phyloP scores from a whole-genome alignment of 768 basidiomycete species.

The Leccinum arenicola region DNA sequence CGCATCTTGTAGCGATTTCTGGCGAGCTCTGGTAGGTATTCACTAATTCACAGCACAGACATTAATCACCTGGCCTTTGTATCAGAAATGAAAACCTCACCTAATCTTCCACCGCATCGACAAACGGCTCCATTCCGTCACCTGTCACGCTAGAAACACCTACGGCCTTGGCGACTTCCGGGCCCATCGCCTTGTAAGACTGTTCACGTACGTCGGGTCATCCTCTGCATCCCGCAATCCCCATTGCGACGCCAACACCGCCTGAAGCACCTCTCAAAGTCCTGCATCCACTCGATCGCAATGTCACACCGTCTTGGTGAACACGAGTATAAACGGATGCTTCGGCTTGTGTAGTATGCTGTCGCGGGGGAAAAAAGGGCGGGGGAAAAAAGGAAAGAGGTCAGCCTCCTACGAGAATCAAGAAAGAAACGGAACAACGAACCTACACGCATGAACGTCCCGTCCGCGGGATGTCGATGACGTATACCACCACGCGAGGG shows the following conservation, averaged over 20 bases:
- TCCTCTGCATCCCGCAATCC: slow-evolving; percentile 73
- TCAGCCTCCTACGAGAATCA: neutral
- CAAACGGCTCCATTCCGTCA: slow-evolving; percentile 60
- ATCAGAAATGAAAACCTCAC: slow-evolving; percentile 44
- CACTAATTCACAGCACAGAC: too few relatives aligned
- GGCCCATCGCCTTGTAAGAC: slow-evolving; percentile 72
- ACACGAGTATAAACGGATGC: neutral
- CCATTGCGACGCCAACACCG: slow-evolving; percentile 70
- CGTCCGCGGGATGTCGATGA: slow-evolving; percentile 95
- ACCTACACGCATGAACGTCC: slow-evolving; percentile 99
- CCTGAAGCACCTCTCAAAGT: slow-evolving; percentile 62
- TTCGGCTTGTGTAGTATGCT: slow-evolving; percentile 98
- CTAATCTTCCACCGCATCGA: slow-evolving; percentile 86
- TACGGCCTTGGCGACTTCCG: slow-evolving; percentile 65
- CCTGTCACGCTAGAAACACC: slow-evolving; percentile 96
- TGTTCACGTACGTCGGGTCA: slow-evolving; percentile 97
- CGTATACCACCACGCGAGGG: slow-evolving; percentile 88
- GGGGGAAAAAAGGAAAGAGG: neutral
- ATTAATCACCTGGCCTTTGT: neutral
- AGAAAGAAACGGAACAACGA: slow-evolving; percentile 1
- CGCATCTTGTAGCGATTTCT: too few relatives aligned
- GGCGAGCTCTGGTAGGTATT: too few relatives aligned
- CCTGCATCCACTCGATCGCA: too few relatives aligned
- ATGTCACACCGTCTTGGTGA: too few relatives aligned
- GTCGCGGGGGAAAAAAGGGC: neutral